Evolutionary conservation across 2,329 filamentous ascomycete genomes (phyloP), one percentile per base, ranked within the genome.

Genomic region (Daldinia eschscholtzii): DNA sequence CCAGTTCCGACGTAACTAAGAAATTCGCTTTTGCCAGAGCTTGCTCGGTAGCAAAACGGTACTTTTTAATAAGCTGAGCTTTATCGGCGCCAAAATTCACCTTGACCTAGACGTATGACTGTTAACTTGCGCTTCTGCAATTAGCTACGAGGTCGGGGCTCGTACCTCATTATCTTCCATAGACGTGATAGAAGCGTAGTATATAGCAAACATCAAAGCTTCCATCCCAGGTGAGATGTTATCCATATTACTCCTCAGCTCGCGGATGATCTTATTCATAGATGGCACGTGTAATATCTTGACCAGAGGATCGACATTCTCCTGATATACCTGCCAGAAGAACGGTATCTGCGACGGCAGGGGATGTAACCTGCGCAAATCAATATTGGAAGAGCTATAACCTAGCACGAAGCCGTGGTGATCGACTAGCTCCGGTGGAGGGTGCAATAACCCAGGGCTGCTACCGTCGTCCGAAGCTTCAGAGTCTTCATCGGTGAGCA

Each of bases 391-490:
- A 1, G 91, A 93, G 67, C 87, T 89, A 77, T 92, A 92, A 6
- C 91, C 91, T 70, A 94, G 87, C 28, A 94, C 83, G 77, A 93
- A 94, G 26, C 87, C 86, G 61, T 93, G 91, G 70, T 93, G 90
- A 67, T 88, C 86, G n/a, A 80, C 70, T 4, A 78, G 72, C 5
- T 78, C 75, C 4, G 70, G 52, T 4, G 78, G 74, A 18, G 80
- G 78, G 23, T 79, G 76, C 30, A 82, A 71, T 64, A 84, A 76
- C 72, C 82, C 74, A 63, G 82, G 80, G 1, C 85, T 83, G 20
- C 87, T 86, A 20, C 85, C 88, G n/a, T 91, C 89, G 30, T 85
- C 87, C 9, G 86, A 87, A 6, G 85, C 83, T 23, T 92, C 89
- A 2, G 89, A 89, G 1, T 86, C 83, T 1, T 85, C 82, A 57